These are phyloP conservation scores for Peribolospora kevripleyi DNA, from an alignment of 768 basidiomycete genomes.

Conservation along the genomic window DNA sequence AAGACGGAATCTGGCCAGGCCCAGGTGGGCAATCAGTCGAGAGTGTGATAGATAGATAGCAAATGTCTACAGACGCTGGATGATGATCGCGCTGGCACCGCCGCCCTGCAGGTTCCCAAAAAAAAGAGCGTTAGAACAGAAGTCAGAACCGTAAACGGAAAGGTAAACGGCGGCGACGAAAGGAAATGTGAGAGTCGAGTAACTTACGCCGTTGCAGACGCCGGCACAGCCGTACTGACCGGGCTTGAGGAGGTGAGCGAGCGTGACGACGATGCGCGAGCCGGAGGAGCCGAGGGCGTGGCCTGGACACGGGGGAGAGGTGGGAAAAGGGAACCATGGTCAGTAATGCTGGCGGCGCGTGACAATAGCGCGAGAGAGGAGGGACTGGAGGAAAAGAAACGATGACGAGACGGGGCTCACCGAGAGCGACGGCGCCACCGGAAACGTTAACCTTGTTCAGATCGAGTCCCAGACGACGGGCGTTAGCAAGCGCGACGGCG, in stretches of 20 bases:
- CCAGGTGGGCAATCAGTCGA: too few relatives aligned
- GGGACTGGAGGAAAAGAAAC: neutral
- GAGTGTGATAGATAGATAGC: too few relatives aligned
- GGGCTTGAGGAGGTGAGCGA: constrained; percentile 68
- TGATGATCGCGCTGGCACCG: constrained; percentile 68
- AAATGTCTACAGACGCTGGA: constrained; percentile 47
- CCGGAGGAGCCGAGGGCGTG: constrained; percentile 91
- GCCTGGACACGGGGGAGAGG: constrained; percentile 8
- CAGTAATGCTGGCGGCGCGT: neutral
- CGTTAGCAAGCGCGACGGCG: constrained; percentile 68
- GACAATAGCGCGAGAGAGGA: neutral
- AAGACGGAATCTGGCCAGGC: too few relatives aligned
- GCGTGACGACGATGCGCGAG: constrained; percentile 74
- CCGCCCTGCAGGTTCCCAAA: constrained; percentile 38
- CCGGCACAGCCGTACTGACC: constrained; percentile 89
- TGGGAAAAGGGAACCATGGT: neutral
- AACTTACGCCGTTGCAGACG: constrained; percentile 82
- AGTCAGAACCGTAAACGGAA: neutral
- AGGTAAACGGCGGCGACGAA: constrained; percentile 1
- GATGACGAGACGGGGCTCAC: constrained; percentile 20
- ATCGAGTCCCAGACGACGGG: constrained; percentile 64
- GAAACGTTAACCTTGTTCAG: constrained; percentile 55
- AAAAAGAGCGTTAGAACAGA: constrained; percentile 4
- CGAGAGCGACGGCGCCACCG: constrained; percentile 87
- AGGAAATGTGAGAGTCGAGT: neutral